Base-by-base conservation (phyloP, 208 protist species). In the Phytomonas francai region DNA sequence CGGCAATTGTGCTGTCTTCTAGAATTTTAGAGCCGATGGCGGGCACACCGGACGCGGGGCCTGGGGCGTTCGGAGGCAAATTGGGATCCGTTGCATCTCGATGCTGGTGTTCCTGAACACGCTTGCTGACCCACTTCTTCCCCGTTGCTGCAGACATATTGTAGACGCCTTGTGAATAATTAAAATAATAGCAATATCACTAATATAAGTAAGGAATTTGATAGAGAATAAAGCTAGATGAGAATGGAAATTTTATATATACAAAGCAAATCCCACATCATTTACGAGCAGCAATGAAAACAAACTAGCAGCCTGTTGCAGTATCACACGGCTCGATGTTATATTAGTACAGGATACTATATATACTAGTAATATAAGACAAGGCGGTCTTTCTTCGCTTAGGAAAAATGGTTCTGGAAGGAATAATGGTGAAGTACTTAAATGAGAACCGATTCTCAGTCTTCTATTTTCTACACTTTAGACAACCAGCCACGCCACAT, bases 401-500 rank as follows among this genome's bases (percentile, higher is more conserved):
- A n/a, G 11, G 12, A 11, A 45, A 45, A 45, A 45, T 14, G 39
- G 19, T 45, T 45, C 12, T 45, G 39, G 19, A 45, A 45, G 39
- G 11, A 45, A 45, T 45, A 45, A 16, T 45, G 19, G 19, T 1
- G 39, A 45, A 45, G 19, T 2, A 11, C 12, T 45, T 22, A 14
- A 16, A 45, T 22, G 19, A 1, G 19, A 14, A 45, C 8, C 39
- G 12, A 45, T 14, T 14, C 19, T 45, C 39, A 45, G 39, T 45
- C 39, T 16, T 11, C 0, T 58, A 22, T 3, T 36, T 32, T 34
- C 76, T 29, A 87, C 9, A 91, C 79, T 68, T 85, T 79, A 16
- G 77, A 72, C 25, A 93, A 67, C 84, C 82, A 91, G 59, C 76
- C 73, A 29, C 81, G 82, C 88, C 88, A 93, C 61, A 76, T 79